Base-by-base conservation (phyloP, 495 filamentous ascomycete genomes). In the Penicillium psychrofluorescens region DNA sequence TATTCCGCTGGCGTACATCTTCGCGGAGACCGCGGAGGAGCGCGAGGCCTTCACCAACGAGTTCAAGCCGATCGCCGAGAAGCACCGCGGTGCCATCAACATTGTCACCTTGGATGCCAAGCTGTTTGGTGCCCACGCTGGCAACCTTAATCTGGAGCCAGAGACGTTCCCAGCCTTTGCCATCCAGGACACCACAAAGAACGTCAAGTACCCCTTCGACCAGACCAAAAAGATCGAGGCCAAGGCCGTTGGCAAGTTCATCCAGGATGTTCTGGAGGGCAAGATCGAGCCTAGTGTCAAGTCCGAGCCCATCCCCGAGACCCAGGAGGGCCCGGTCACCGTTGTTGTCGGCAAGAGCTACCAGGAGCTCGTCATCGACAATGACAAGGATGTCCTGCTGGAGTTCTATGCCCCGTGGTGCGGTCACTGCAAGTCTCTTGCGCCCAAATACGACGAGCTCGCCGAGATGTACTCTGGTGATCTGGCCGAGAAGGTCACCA, bases 401-500 rank as follows among this genome's bases (percentile, higher is more conserved):
- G 92, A 99, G 72, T 99, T 95, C 72, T 99, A 99, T 70, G 92
- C 92, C 29, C 94, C 94, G 36, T 97, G 92, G 94, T 99, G 94
- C 63, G 92, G 92, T 58, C 92, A 98, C 79, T 98, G 92, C 88
- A 98, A 98, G 77, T 81, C 89, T 62, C 73, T 85, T 48, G 78
- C 81, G 32, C 81, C 81, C 43, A 84, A 84, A 64, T 85, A 84
- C 54, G 81, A 85, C 12, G 88, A 95, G 63, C 86, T 99, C 44
- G 92, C 83, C 27, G 68, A 70, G 43, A 71, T 95, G 43, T 99
- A 91, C 71, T 66, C 74, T 56, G 70, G 79, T 44, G 84, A 88
- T 44, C 79, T 80, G 61, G 76, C 79, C 63, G 75, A 83, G 58
- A 86, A 95, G 78, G 84, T 97, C 32, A 85, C 85, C 48, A 82